A percentile compares a stretch with the other conserved stretches of the same genome.
Evolutionary conservation across 176 grass and related monocot species (phyloP).

Genomic region (Phyllostachys edulis): DNA sequence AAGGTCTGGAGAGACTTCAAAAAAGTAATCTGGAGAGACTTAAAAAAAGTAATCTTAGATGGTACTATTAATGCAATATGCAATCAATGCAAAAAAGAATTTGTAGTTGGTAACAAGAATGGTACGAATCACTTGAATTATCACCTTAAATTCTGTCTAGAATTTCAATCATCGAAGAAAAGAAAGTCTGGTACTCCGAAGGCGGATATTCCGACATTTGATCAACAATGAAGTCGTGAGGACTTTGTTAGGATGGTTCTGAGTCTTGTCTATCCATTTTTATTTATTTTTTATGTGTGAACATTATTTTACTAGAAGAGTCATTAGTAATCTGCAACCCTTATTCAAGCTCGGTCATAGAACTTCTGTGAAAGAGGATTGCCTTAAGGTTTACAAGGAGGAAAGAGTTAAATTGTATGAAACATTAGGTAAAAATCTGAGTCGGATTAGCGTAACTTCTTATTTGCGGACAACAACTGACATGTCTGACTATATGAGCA

Average conservation of each 20-base stretch:
- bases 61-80: not conserved
- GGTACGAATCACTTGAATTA: not conserved
- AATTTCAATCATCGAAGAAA: not conserved
- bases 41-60: not conserved
- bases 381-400: slow-evolving; percentile 27
- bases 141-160: not conserved
- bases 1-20: not conserved
- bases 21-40: not conserved
- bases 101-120: not conserved
- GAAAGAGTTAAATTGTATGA: slow-evolving; percentile 8
- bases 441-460: slow-evolving; percentile 12
- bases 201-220: not conserved
- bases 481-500: slow-evolving; percentile 3
- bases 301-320: not conserved
- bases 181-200: not conserved
- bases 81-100: not conserved
- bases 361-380: slow-evolving; percentile 14
- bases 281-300: slow-evolving; percentile 31
- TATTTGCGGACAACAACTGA: slow-evolving; percentile 13
- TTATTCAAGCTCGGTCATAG: slow-evolving; percentile 21
- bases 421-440: not conserved
- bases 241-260: slow-evolving; percentile 26
- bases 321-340: slow-evolving; percentile 25
- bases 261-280: slow-evolving; percentile 27
- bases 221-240: not conserved